phyloP scores from a whole-genome alignment of 495 filamentous ascomycete genomes.

The Physcia stellaris region DNA sequence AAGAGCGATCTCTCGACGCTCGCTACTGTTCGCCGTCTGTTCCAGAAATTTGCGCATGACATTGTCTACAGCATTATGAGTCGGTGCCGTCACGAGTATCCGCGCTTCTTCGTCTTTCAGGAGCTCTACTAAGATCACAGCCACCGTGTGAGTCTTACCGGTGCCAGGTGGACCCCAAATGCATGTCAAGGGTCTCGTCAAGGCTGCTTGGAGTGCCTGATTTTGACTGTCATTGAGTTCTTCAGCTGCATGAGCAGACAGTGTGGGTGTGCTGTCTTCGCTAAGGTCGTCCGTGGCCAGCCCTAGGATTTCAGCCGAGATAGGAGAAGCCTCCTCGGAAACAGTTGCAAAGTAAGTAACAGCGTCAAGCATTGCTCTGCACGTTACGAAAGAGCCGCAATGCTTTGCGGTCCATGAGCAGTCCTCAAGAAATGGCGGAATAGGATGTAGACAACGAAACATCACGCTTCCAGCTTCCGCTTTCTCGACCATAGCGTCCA shows the following conservation, averaged over 20 bases:
- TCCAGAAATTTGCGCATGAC: slow-evolving; percentile 30
- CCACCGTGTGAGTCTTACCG: slow-evolving; percentile 38
- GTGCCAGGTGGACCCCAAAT: slow-evolving; percentile 41
- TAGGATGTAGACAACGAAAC: slow-evolving; percentile 30
- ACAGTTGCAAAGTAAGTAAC: slow-evolving; percentile 21
- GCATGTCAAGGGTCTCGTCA: slow-evolving; percentile 25
- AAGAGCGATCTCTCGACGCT: slow-evolving; percentile 8
- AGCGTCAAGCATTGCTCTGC: slow-evolving; percentile 33
- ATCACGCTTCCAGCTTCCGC: slow-evolving; percentile 23
- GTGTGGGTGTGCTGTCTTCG: neutral
- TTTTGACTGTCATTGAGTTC: slow-evolving; percentile 33
- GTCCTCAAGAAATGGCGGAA: slow-evolving; percentile 24
- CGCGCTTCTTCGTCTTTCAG: slow-evolving; percentile 16
- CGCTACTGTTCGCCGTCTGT: slow-evolving; percentile 1
- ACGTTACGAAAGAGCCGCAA: slow-evolving; percentile 32
- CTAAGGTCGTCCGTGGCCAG: neutral
- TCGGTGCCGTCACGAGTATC: slow-evolving; percentile 34
- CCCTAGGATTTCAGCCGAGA: slow-evolving; percentile 21
- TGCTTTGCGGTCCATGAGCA: slow-evolving; percentile 30
- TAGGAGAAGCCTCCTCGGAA: slow-evolving; percentile 18
- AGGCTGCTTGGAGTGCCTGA: slow-evolving; percentile 24
- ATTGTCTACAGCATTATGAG: slow-evolving; percentile 40
- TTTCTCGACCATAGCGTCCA: slow-evolving; percentile 26
- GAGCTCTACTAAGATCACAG: slow-evolving; percentile 28
- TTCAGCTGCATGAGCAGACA: neutral